These are phyloP conservation scores for Fusarium mangiferae DNA, from an alignment of 2,329 filamentous ascomycete genomes.

Conservation along the genomic window DNA sequence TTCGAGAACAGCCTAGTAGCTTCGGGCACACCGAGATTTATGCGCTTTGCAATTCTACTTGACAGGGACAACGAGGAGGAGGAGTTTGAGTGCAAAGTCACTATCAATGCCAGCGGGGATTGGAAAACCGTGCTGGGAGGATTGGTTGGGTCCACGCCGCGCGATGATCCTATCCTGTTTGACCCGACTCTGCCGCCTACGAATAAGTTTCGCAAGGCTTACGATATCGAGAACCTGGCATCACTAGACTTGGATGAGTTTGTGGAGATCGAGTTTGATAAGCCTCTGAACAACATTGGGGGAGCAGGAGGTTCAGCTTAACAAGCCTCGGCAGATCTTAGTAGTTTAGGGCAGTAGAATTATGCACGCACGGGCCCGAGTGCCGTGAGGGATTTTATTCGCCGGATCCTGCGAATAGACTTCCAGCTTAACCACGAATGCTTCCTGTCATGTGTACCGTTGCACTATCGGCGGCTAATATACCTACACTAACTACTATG, in stretches of 20 bases:
- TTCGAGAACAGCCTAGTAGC: slow-evolving; percentile 14
- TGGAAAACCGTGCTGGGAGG: slow-evolving; percentile 42
- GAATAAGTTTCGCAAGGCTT: not conserved
- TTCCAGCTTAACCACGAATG: no score
- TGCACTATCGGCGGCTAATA: not conserved
- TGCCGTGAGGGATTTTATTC: not conserved
- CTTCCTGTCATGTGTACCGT: not conserved
- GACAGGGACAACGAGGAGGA: slow-evolving; percentile 34
- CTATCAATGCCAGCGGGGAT: slow-evolving; percentile 43
- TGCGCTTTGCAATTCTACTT: not conserved
- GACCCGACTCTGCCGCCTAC: not conserved
- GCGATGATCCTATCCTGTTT: slow-evolving; percentile 4
- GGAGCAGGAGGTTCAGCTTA: no score
- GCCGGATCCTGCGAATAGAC: not conserved
- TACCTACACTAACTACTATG: not conserved
- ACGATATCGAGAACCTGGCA: not conserved
- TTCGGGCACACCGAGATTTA: not conserved
- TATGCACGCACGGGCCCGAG: not conserved
- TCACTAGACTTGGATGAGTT: not conserved
- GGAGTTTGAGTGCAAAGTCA: slow-evolving; percentile 44
- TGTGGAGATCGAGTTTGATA: not conserved
- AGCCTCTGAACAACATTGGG: not conserved
- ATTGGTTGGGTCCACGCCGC: slow-evolving; percentile 42
- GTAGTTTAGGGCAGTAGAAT: not conserved
- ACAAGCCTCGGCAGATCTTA: not conserved